Evolutionary conservation across 2,329 filamentous ascomycete species (phyloP).

Genomic region (Hansfordia pulvinata): DNA sequence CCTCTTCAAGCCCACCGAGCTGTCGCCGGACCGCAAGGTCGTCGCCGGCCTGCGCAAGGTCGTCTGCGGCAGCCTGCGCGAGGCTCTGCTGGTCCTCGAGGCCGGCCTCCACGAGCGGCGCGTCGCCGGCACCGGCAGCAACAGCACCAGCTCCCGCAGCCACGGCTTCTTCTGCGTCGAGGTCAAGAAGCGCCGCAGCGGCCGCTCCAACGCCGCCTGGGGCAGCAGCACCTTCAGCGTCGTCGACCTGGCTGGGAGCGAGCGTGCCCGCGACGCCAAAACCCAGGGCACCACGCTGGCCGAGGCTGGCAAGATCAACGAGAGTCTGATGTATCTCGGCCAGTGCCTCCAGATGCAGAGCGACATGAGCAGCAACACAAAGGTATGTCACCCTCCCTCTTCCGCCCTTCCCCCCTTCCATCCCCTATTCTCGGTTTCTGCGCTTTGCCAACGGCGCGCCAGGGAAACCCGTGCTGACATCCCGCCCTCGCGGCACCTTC

Average conservation of each 20-base stretch:
- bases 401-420: slow-evolving; percentile 1
- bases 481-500: no score
- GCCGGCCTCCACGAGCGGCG: slow-evolving; percentile 76
- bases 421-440: background rate
- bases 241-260: slow-evolving; percentile 86
- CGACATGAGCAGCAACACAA: slow-evolving; percentile 58
- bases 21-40: slow-evolving; percentile 81
- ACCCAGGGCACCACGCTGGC: slow-evolving; percentile 84
- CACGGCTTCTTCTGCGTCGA: slow-evolving; percentile 96
- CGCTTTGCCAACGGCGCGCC: background rate
- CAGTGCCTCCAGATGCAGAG: slow-evolving; percentile 95
- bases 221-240: slow-evolving; percentile 69
- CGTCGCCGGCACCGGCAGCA: slow-evolving; percentile 83
- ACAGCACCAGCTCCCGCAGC: slow-evolving; percentile 81
- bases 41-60: slow-evolving; percentile 87
- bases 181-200: slow-evolving; percentile 61
- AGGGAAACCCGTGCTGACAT: no score
- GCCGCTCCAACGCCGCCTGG: slow-evolving; percentile 48
- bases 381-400: slow-evolving; percentile 34
- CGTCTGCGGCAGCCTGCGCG: slow-evolving; percentile 66
- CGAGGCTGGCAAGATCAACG: slow-evolving; percentile 96
- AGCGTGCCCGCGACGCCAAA: slow-evolving; percentile 85
- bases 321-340: slow-evolving; percentile 94
- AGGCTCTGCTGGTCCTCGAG: slow-evolving; percentile 82
- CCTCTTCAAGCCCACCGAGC: slow-evolving; percentile 84